phyloP scores from a whole-genome alignment of 192 early-diverging fungal species.

The Rhizophagus clarus region DNA sequence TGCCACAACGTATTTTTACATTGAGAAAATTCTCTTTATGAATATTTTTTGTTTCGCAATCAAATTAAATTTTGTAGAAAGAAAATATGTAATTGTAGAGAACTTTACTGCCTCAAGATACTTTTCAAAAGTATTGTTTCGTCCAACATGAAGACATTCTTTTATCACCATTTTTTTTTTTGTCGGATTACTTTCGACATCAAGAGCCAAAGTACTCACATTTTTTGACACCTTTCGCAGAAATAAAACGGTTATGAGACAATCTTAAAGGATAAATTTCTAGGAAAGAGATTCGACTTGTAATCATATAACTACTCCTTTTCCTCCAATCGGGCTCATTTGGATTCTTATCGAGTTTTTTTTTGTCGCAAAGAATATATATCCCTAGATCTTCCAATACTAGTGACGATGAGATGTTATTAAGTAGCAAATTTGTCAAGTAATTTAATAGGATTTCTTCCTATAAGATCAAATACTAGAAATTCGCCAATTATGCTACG shows the following conservation, averaged over 20 bases:
- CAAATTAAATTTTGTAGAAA: no score
- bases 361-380: conserved; percentile 1
- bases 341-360: neutral
- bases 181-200: neutral
- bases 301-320: neutral
- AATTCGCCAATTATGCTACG: conserved; percentile 29
- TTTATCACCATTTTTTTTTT: conserved; percentile 24
- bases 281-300: neutral
- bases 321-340: neutral
- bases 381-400: neutral
- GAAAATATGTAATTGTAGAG: no score
- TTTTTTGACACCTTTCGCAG: conserved; percentile 14
- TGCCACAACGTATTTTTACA: no score
- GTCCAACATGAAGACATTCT: no score
- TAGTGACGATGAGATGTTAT: conserved; percentile 10
- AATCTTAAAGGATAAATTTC: conserved; percentile 13
- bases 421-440: conserved; percentile 3
- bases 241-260: conserved; percentile 6
- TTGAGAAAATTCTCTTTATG: no score
- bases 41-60: no score
- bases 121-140: no score
- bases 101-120: no score
- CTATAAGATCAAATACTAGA: conserved; percentile 23
- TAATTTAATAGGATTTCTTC: conserved; percentile 7
- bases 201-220: conserved; percentile 28